Evolutionary conservation across 495 filamentous ascomycete genomes (phyloP), one percentile per base, ranked within the genome.

Genomic region (Pyronema omphalodes): DNA sequence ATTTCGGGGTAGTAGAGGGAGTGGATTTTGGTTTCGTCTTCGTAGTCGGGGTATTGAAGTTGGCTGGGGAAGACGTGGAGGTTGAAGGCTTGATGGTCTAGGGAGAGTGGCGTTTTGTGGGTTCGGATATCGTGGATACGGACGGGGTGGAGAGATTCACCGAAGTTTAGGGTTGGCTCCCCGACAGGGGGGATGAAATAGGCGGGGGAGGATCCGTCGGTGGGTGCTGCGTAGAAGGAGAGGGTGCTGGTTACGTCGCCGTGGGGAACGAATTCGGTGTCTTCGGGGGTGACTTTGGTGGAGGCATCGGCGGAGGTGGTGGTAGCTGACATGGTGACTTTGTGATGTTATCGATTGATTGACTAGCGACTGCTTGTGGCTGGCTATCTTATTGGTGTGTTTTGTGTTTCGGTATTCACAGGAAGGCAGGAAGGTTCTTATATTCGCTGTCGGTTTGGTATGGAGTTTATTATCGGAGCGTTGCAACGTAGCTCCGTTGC

Each of bases 1-100:
- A 89, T 76, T 62, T 93, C 86, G 0, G 86, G 83, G 74, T 93
- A 94, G 74, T 94, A 94, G 55, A 75, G 69, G 11, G 66, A 47
- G 46, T 75, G 62, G 61, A 93, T 82, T 36, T 72, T 71, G 7
- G 67, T 72, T 64, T 87, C 81, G 55, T 79, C 73, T 44, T 60
- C 63, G 69, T 86, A 94, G 15, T 74, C 73, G 14, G 60, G 59
- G 60, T 81, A 53, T 0, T 75, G 76, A 8, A 76, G 69, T 5
- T 80, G 59, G 44, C 71, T 66, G 23, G 67, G 66, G 39, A 80
- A 52, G 9, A 80, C 62, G 40, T 71, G 68, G 6, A 52, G 19
- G 14, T 14, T 43, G 73, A 93, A 89, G 56, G 84, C 82, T 69
- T 88, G 76, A 48, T 67, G 71, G 73, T 88, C 82, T 5, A 91